These are phyloP conservation scores for Cruciata laevipes DNA, from an alignment of 257 asterid genomes.

Conservation along the genomic window DNA sequence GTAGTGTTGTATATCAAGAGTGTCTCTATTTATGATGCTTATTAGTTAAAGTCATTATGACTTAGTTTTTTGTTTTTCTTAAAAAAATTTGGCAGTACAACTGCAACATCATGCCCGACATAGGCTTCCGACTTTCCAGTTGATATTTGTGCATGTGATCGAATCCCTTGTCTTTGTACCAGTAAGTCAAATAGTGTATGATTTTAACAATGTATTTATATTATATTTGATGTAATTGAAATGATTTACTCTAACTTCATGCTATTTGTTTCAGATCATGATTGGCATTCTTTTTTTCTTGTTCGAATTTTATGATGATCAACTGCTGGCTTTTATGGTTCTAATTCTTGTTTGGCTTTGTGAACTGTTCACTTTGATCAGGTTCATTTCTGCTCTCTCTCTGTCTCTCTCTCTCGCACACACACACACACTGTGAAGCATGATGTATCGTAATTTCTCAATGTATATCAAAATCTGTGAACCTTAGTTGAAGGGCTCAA, in stretches of 20 bases:
- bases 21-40: neutral
- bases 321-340: conserved; percentile 96
- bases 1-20: neutral
- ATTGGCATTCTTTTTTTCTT: conserved; percentile 95
- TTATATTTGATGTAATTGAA: neutral
- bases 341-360: conserved; percentile 97
- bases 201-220: neutral
- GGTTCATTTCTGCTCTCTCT: conserved; percentile 45
- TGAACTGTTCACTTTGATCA: conserved; percentile 93
- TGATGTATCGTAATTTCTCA: neutral
- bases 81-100: conserved; percentile 56
- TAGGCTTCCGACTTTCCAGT: conserved; percentile 96
- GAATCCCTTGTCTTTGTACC: conserved; percentile 99
- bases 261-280: conserved; percentile 68
- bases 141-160: conserved; percentile 95
- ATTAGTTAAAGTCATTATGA: neutral
- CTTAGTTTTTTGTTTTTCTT: neutral
- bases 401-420: conserved; percentile 13
- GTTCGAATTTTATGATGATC: conserved; percentile 98
- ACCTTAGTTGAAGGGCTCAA: neutral
- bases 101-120: conserved; percentile 99
- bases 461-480: neutral
- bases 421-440: too few relatives aligned
- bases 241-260: conserved; percentile 7
- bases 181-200: conserved; percentile 38